Evolutionary conservation across 2,329 filamentous ascomycete genomes (phyloP).

Genomic region (Chaetomiaceae sp.): DNA sequence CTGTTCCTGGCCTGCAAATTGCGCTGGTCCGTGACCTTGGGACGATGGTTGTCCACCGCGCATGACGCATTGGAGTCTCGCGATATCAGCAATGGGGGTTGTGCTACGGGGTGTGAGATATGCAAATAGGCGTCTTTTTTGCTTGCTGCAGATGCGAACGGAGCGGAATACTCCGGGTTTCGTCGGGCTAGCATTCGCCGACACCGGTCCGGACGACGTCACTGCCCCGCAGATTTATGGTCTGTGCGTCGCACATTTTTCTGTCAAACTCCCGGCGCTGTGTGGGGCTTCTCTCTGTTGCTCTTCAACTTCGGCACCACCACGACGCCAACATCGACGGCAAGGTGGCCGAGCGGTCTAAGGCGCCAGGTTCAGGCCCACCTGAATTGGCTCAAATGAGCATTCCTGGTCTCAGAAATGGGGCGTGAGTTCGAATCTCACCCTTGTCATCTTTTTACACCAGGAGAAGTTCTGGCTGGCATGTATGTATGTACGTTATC

Average conservation of each 20-base stretch:
- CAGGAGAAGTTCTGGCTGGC: neutral
- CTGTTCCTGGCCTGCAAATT: neutral
- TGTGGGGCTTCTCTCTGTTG: no score
- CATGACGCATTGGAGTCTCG: constrained; percentile 16
- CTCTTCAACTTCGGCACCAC: neutral
- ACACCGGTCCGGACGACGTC: constrained; percentile 7
- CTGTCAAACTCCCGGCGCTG: no score
- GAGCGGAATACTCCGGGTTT: constrained; percentile 14
- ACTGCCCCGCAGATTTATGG: neutral
- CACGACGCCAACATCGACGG: constrained; percentile 3
- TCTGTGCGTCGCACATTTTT: no score
- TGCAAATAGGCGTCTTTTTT: constrained; percentile 3
- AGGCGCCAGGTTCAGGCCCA: constrained; percentile 27
- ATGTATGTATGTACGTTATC: neutral
- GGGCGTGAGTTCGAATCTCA: constrained; percentile 30
- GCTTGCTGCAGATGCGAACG: neutral
- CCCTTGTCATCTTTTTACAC: constrained; percentile 24
- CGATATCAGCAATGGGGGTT: neutral
- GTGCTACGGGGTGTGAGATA: neutral
- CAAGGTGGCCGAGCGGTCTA: constrained; percentile 28
- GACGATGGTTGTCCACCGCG: constrained; percentile 12
- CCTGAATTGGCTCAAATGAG: constrained; percentile 20
- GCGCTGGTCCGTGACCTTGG: constrained; percentile 6
- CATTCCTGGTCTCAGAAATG: constrained; percentile 26
- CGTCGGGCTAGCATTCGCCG: constrained; percentile 7